Evolutionary conservation across 2,329 filamentous ascomycete genomes (phyloP), one percentile per base, ranked within the genome.

Genomic region (Fusarium keratoplasticum): DNA sequence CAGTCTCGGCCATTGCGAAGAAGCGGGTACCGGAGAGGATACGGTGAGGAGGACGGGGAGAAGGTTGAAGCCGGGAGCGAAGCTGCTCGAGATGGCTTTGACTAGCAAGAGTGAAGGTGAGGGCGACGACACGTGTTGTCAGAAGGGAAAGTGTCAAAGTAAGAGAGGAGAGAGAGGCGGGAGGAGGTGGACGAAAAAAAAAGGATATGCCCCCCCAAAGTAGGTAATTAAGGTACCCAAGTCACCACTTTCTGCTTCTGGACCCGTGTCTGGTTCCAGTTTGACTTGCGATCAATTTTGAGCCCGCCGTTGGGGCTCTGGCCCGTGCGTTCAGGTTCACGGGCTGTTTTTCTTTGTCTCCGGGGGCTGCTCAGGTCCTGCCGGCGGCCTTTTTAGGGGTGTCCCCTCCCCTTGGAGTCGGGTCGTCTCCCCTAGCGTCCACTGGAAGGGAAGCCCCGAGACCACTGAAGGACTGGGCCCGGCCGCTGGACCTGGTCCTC

Each of bases 1-100:
- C 82, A 66, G 86, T 83, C 66, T 86, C 83, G 70, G 86, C 84
- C 83, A 85, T 85, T 79, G 85, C 81, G 75, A 82, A 77, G 29
- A 73, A 82, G 81, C 55, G 58, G 65, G 65, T 63, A 55, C 47
- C 65, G 61, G 47, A 54, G 47, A 67, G 61, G 16, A 52, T n/a
- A 52, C 42, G 42, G 42, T 47, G 42, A 47, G 42, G 50, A 38
- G 63, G 63, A 50, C 69, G 57, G 72, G 71, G 69, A 66, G 61
- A 72, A 69, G 27, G 40, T 52, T 69, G 60, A 54, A 73, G 66
- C 70, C 73, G 65, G 55, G 73, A 76, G 73, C 65, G 69, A 69
- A 33, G 69, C 66, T 69, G 74, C 66, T 74, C 67, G 50, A 69
- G 67, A 42, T 54, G 66, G 63, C 52, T 57, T 59, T 54, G 25